A percentile compares a stretch with the other conserved stretches of the same genome.
Conservation (phyloP, 352 stramenopile genomes). For the Globisporangium ultimum region DNA sequence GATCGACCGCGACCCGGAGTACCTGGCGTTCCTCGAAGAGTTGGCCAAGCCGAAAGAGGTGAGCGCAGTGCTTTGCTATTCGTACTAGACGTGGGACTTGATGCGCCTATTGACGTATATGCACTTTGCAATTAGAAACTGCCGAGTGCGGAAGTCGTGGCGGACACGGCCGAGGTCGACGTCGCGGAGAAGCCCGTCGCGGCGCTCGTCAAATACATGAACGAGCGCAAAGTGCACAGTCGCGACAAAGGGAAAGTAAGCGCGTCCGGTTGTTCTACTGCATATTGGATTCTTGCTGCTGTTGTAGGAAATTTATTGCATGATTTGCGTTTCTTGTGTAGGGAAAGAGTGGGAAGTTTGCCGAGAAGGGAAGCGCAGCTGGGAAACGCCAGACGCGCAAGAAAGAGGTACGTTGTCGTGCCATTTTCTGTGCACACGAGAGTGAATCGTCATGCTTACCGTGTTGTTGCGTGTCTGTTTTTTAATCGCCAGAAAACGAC, state of each 20-base stretch:
- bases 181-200: conserved; percentile 69
- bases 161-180: conserved; percentile 40
- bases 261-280: neutral
- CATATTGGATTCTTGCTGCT: neutral
- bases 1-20: conserved; percentile 73
- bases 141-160: conserved; percentile 55
- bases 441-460: neutral
- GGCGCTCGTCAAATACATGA: conserved; percentile 80
- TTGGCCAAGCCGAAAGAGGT: conserved; percentile 67
- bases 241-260: conserved; percentile 69
- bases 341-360: conserved; percentile 30
- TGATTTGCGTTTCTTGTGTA: conserved; percentile 11
- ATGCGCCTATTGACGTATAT: neutral
- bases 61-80: neutral
- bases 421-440: no score
- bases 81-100: neutral
- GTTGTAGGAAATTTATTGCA: neutral
- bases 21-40: conserved; percentile 68
- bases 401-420: conserved; percentile 31
- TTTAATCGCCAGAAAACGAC: conserved; percentile 14
- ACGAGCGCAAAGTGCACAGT: conserved; percentile 59
- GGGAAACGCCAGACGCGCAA: conserved; percentile 36
- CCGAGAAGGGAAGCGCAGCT: conserved; percentile 30
- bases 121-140: conserved; percentile 43
- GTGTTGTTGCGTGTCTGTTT: neutral